Conservation (phyloP, 495 filamentous ascomycete genomes). For the Penicillium canariense region DNA sequence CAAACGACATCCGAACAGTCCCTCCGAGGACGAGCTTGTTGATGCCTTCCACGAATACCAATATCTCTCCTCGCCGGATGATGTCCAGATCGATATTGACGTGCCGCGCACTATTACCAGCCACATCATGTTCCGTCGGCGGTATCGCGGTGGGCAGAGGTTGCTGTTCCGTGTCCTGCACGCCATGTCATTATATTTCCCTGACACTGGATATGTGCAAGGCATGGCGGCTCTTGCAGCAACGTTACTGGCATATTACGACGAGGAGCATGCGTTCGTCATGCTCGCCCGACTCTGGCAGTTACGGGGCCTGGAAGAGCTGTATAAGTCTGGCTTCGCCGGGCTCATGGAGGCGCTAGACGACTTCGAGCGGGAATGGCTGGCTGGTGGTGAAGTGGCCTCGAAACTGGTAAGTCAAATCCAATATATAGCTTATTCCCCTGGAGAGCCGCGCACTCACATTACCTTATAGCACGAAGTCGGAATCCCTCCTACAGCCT, state of each 20-base stretch:
- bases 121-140: conserved; percentile 94
- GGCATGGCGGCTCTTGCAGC: conserved; percentile 95
- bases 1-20: conserved; percentile 56
- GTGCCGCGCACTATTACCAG: conserved; percentile 92
- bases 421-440: background rate
- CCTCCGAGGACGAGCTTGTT: conserved; percentile 69
- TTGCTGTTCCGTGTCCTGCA: conserved; percentile 92
- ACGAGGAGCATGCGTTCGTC: conserved; percentile 90
- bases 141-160: conserved; percentile 89
- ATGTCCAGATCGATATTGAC: conserved; percentile 96
- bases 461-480: conserved; percentile 61
- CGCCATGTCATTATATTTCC: conserved; percentile 85
- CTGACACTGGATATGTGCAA: conserved; percentile 92
- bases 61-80: conserved; percentile 74
- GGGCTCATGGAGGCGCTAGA: conserved; percentile 84
- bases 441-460: conserved; percentile 7
- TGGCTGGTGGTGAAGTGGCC: conserved; percentile 71
- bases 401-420: conserved; percentile 67
- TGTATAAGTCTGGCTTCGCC: conserved; percentile 81
- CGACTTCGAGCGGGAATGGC: conserved; percentile 87
- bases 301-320: conserved; percentile 75
- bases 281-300: conserved; percentile 94
- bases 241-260: conserved; percentile 93
- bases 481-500: conserved; percentile 80
- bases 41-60: conserved; percentile 67